These are phyloP conservation scores for Penicillium italicum DNA, from an alignment of 2,329 filamentous ascomycete genomes.

Conservation along the genomic window DNA sequence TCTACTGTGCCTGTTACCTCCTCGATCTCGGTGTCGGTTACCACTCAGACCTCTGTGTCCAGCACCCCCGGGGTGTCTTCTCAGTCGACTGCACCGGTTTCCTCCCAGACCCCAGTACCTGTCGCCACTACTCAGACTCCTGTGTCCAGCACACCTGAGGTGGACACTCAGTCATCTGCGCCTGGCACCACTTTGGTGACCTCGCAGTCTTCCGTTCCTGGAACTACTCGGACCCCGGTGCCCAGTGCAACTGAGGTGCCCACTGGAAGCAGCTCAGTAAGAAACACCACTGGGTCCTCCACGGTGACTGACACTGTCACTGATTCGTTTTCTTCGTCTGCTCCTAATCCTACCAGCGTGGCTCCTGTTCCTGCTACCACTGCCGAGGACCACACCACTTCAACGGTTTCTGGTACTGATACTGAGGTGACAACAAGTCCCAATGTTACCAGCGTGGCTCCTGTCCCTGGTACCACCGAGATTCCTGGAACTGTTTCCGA, in stretches of 20 bases:
- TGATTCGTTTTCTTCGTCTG: not conserved
- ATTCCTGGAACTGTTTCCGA: not conserved
- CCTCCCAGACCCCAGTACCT: not conserved
- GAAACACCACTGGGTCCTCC: not conserved
- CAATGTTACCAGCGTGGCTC: too few relatives aligned
- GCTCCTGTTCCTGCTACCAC: not conserved
- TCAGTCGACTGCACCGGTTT: not conserved
- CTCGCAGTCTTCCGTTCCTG: not conserved
- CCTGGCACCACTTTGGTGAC: not conserved
- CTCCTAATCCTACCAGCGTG: not conserved
- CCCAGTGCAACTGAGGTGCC: not conserved
- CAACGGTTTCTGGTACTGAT: not conserved
- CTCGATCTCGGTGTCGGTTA: not conserved
- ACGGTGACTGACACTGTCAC: not conserved
- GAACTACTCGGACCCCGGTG: not conserved
- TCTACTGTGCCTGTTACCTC: slow-evolving; percentile 1
- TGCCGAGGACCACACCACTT: not conserved
- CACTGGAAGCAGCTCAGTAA: not conserved
- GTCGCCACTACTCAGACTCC: not conserved
- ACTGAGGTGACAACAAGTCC: not conserved
- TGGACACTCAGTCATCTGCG: not conserved
- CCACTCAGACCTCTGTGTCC: not conserved
- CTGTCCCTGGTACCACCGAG: not conserved
- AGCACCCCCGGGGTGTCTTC: not conserved
- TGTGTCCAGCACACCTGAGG: not conserved